Evolutionary conservation across 225 moss, liverwort and hornwort genomes (phyloP).

Genomic region (Asterella californica): DNA sequence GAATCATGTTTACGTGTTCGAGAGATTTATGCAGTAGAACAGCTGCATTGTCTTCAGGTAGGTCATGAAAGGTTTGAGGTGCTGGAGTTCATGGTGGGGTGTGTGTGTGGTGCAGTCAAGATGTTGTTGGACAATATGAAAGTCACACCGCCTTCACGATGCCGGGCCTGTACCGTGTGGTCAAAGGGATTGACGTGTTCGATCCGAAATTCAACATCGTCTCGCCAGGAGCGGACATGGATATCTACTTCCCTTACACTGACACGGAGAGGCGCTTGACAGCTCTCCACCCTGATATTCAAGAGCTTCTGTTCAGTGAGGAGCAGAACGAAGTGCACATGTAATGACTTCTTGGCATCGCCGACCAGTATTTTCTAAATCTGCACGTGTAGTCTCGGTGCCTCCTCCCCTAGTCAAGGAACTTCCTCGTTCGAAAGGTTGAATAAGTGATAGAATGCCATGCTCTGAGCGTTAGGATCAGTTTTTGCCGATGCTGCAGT

Average conservation of each 20-base stretch:
- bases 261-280: slow-evolving; percentile 65
- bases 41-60: too few species aligned
- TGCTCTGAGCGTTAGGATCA: too few species aligned
- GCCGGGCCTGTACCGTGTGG: slow-evolving; percentile 89
- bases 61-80: neutral
- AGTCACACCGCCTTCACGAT: slow-evolving; percentile 78
- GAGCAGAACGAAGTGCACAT: slow-evolving; percentile 73
- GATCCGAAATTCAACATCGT: slow-evolving; percentile 99
- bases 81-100: neutral
- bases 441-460: too few species aligned
- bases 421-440: neutral
- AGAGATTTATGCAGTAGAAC: too few species aligned
- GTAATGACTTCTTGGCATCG: slow-evolving; percentile 27
- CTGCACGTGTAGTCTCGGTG: too few species aligned
- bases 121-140: slow-evolving; percentile 87
- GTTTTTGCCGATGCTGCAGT: too few species aligned
- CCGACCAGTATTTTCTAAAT: neutral
- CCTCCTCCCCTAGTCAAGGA: neutral
- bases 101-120: slow-evolving; percentile 45
- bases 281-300: slow-evolving; percentile 54
- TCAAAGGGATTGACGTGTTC: slow-evolving; percentile 83
- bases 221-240: slow-evolving; percentile 80
- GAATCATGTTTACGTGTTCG: too few species aligned
- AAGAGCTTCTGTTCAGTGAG: slow-evolving; percentile 68
- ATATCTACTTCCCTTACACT: slow-evolving; percentile 70